phyloP scores from a whole-genome alignment of 225 moss, liverwort and hornwort genomes.

The Rhytidiadelphus loreus region DNA sequence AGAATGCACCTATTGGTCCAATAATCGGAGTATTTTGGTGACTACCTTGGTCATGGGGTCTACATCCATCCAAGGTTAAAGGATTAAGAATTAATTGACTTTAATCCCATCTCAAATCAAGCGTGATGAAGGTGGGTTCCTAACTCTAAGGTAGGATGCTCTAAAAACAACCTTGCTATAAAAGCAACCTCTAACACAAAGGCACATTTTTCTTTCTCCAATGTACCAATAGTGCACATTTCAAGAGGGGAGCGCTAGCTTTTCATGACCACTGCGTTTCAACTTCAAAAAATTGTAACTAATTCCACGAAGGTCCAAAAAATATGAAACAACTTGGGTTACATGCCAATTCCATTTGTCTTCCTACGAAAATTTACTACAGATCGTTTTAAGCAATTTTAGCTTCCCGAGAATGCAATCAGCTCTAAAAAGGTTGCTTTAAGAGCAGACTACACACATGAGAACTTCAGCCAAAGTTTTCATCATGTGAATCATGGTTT shows the following conservation, averaged over 20 bases:
- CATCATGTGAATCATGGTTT: too few species aligned
- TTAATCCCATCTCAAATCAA: neutral
- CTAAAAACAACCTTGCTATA: neutral
- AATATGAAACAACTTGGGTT: neutral
- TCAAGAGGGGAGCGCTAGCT: fast-evolving
- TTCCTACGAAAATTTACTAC: neutral
- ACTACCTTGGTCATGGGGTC: neutral
- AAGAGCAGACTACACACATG: neutral
- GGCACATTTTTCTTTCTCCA: neutral
- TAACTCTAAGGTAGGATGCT: neutral
- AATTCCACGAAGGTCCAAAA: neutral
- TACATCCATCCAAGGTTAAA: fast-evolving
- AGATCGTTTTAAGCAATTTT: neutral
- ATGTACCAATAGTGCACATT: neutral
- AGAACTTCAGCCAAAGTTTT: too few species aligned
- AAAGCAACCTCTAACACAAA: fast-evolving
- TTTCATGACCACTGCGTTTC: fast-evolving
- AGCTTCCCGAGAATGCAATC: neutral
- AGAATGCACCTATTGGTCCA: neutral
- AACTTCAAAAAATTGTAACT: neutral
- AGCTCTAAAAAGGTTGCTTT: too few species aligned
- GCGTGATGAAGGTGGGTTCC: too few species aligned
- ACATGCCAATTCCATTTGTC: neutral
- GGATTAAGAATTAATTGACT: neutral
- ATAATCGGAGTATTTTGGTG: neutral